Base-by-base conservation (phyloP, 176 grass and related monocot species). In the Phoenix dactylifera region DNA sequence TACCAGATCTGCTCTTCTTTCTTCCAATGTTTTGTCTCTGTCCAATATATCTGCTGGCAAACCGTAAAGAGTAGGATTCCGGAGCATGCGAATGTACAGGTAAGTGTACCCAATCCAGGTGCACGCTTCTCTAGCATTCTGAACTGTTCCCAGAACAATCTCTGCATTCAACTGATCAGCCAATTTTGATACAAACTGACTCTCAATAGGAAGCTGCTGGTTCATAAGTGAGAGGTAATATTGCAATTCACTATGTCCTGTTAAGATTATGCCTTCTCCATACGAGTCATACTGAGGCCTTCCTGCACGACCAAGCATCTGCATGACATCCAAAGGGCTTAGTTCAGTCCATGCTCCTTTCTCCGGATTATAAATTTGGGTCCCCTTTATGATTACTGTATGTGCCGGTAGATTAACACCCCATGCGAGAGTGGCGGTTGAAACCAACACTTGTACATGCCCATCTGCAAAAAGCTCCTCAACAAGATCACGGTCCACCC, bases 211-310 rank as follows among this genome's bases (percentile, higher is more conserved):
- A 50, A 97, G 58, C 50, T 97, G 93, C 53, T 92, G 93, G 66
- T 97, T 97, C 93, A 97, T 88, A 30, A 97, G 81, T 18, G 93
- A 97, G 5, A 97, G 87, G 56, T 92, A 88, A 63, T 92, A 97
- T 50, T 97, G 93, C 63, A 97, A 75, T 74, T 97, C 81, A 73
- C 83, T 91, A 65, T 92, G 84, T 26, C 87, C 84, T 18, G 93
- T 97, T 52, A 97, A 59, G 60, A 97, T 97, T 70, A 97, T 91
- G 59, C 93, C 87, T 76, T 97, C 93, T 63, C 92, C 92, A 57
- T 91, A 86, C 19, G 87, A 82, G 54, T 91, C 92, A 74, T 90
- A 97, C 75, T 97, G 92, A 26, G 92, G 92, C 72, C 92, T 86
- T 65, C 92, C 92, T 51, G 92, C 92, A 76, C 84, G 83, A 66